Evolutionary conservation across 1,139 yeast species (phyloP), one percentile per base, ranked within the genome.

Genomic region (Saccharomycopsis phalli): DNA sequence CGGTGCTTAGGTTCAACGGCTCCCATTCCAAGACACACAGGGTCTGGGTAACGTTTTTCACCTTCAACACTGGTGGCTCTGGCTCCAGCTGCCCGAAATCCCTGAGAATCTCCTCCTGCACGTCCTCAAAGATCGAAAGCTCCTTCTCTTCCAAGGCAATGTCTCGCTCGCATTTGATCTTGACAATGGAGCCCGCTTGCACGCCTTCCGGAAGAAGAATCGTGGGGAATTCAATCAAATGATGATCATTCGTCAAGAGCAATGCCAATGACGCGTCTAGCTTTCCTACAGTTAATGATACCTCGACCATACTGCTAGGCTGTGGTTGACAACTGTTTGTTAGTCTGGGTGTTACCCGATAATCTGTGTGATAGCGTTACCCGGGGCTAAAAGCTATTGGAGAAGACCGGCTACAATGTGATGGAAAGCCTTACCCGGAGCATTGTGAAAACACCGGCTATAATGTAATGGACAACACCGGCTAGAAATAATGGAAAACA

Each of bases 1-100:
- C 79, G 1, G 95, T 81, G 7, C 95, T 97, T 47, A 87, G 65
- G 40, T 82, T 77, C 42, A 91, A 66, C 16, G 78, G 73, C 49
- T 87, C 95, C 98, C 98, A 91, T 58, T 86, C 94, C 48, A 91
- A 69, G 27, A 88, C 96, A 57, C 94, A 86, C 44, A 93, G 79
- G 0, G 99, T 91, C 59, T 93, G 98, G 2, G 98, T 91, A 35
- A 81, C 77, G 56, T 91, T 91, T 44, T 76, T 71, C 31, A 80
- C 67, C 44, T 72, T 70, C 50, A 91, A 68, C n/a, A 65, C 66
- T 0, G 98, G 99, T 1, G 70, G 55, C 47, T 70, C 58, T 13
- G 99, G 98, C 49, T 74, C 71, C 45, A 74, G 66, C 22, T 72
- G 69, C 27, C 96, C 96, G 58, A 81, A 91, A 3, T 78, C 66